These are phyloP conservation scores for Apiospora sp. DNA, from an alignment of 2,329 filamentous ascomycete genomes.

Conservation along the genomic window DNA sequence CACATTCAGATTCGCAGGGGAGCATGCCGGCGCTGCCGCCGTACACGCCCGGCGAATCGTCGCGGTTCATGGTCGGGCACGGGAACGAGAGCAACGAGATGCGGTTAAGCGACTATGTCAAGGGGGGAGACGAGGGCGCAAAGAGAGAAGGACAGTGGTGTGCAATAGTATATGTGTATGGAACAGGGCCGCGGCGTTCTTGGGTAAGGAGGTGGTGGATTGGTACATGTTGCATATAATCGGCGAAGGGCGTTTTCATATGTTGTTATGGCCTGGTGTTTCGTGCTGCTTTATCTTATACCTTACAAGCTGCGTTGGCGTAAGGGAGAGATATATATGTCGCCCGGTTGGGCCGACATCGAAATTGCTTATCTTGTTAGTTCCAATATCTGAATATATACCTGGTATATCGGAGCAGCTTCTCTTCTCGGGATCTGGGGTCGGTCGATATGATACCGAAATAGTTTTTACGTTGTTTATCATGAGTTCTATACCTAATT, in stretches of 20 bases:
- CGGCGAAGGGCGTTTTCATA: slow-evolving; percentile 5
- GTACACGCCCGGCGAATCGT: slow-evolving; percentile 41
- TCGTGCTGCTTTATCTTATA: background rate
- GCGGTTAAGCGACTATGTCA: slow-evolving; percentile 47
- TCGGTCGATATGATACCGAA: background rate
- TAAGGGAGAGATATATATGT: background rate
- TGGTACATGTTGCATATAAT: background rate
- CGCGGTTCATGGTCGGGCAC: slow-evolving; percentile 44
- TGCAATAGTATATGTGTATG: background rate
- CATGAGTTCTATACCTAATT: too few species aligned
- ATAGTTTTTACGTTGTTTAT: background rate
- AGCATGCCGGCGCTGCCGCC: slow-evolving; percentile 40
- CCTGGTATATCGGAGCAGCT: background rate
- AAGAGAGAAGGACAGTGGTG: slow-evolving; percentile 43
- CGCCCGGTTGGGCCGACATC: too few species aligned
- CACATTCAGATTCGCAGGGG: slow-evolving; percentile 23
- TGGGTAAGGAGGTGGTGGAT: background rate
- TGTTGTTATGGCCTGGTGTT: background rate
- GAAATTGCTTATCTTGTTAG: background rate
- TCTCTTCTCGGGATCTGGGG: background rate
- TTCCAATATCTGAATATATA: too few species aligned
- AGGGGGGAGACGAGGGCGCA: slow-evolving; percentile 47
- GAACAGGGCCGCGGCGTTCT: slow-evolving; percentile 8
- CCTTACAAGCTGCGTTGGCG: background rate
- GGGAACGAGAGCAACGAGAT: slow-evolving; percentile 46